A percentile compares a stretch with the other conserved stretches of the same genome.
These are phyloP conservation scores for Solanum aculeatissimum DNA, from an alignment of 305 asterid species.

Conservation along the genomic window DNA sequence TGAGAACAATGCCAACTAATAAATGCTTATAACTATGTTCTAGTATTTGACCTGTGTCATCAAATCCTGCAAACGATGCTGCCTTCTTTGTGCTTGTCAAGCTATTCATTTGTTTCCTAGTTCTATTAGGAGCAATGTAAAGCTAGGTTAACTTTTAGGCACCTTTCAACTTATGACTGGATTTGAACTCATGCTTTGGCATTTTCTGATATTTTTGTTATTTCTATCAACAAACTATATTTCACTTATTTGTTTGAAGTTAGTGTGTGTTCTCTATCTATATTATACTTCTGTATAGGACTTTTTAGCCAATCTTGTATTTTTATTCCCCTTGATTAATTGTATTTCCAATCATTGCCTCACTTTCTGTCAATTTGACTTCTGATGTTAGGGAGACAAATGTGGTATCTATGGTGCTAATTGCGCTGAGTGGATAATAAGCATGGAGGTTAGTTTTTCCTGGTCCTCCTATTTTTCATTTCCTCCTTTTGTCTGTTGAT, in stretches of 20 bases:
- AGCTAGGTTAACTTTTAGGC: not conserved
- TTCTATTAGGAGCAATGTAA: not conserved
- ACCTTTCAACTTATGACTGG: not conserved
- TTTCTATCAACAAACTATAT: not conserved
- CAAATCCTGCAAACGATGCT: not conserved
- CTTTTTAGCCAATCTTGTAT: not conserved
- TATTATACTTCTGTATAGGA: not conserved
- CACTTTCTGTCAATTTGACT: constrained; percentile 8
- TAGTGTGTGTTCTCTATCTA: not conserved
- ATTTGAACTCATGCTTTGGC: not conserved
- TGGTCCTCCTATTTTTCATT: not conserved
- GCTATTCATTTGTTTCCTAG: not conserved
- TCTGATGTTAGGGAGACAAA: constrained; percentile 58
- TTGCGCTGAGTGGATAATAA: constrained; percentile 84
- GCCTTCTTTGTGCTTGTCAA: not conserved
- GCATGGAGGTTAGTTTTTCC: constrained; percentile 66
- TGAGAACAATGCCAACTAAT: not conserved
- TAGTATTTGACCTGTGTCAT: not conserved
- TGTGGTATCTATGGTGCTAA: constrained; percentile 97
- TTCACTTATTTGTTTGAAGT: not conserved
- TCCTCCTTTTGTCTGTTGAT: constrained; percentile 1
- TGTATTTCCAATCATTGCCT: not conserved
- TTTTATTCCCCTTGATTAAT: not conserved
- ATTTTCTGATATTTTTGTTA: not conserved
- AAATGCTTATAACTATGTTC: not conserved